Base-by-base conservation (phyloP, 2,329 filamentous ascomycete genomes). In the Penicillium crustosum region DNA sequence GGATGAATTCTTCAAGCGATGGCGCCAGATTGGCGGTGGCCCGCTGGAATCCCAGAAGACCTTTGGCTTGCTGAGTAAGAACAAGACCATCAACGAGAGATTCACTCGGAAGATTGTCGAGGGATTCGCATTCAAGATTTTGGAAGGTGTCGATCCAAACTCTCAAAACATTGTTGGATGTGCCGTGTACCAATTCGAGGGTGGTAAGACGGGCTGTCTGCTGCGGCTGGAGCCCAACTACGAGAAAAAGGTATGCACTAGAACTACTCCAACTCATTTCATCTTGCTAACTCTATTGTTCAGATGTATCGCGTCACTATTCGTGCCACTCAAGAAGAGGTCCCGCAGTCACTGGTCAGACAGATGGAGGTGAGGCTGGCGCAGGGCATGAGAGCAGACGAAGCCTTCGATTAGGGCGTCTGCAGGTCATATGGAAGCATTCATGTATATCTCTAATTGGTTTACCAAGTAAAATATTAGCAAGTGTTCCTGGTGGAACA, bases 1-100 rank as follows among this genome's bases (percentile, higher is more conserved):
- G 0, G 94, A 99, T 52, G 94, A 99, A 72, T 99, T 97, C 77
- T 99, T 99, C 84, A 97, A 95, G 81, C 84, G 95, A 51, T 99
- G 94, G 94, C 95, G 96, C 81, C 94, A 99, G 77, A 97, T 99
- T 67, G 94, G 94, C 13, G 91, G 90, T 6, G 86, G 86, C 2
- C 88, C 93, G 1, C 85, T 95, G 31, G 95, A 99, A 75, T 88
- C 90, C 0, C 94, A 99, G 73, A 84, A 84, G 48, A 91, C 97
- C 33, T 95, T 99, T 74, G 86, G 88, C 0, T 73, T 93, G 12
- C 76, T 79, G 1, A 82, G 81, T 29, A 82, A 83, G 55, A 82
- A 81, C 17, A 80, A 84, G 58, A 87, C 88, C 62, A 84, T 95
- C 61, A 89, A 83, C 59, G 85, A 89, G 58, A 77, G 79, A 2